Evolutionary conservation across 176 grass and related monocot genomes (phyloP).

Genomic region (Rhynchospora breviuscula): DNA sequence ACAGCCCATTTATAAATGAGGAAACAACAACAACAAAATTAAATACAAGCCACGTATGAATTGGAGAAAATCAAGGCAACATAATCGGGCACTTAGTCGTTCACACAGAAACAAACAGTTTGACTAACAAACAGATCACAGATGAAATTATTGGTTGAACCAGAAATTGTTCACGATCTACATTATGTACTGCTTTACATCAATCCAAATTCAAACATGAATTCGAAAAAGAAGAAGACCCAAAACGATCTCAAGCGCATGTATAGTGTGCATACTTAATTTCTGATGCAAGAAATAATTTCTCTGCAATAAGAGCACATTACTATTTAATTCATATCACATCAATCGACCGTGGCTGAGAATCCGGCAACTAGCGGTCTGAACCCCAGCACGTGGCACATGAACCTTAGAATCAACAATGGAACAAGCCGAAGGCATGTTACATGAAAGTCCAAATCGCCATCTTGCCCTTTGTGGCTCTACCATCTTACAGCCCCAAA

Average conservation of each 20-base stretch:
- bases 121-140: conserved; percentile 1
- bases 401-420: conserved; percentile 1
- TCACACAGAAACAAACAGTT: neutral
- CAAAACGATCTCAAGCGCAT: neutral
- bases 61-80: neutral
- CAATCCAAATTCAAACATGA: neutral
- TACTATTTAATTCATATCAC: neutral
- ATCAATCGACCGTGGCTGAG: neutral
- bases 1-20: no score
- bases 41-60: neutral
- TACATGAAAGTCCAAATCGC: conserved; percentile 7
- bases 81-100: neutral
- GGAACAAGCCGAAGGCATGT: conserved; percentile 6
- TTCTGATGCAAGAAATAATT: conserved; percentile 21
- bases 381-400: neutral
- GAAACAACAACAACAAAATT: neutral
- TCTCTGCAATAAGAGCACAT: neutral
- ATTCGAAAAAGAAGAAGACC: neutral
- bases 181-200: neutral
- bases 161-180: conserved; percentile 7
- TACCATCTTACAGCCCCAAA: conserved; percentile 20
- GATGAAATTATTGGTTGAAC: conserved; percentile 20
- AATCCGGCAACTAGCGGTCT: neutral
- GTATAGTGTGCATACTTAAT: neutral
- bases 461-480: neutral